Conservation (phyloP, 2,329 filamentous ascomycete species). For the Hymenoscyphus albidus region DNA sequence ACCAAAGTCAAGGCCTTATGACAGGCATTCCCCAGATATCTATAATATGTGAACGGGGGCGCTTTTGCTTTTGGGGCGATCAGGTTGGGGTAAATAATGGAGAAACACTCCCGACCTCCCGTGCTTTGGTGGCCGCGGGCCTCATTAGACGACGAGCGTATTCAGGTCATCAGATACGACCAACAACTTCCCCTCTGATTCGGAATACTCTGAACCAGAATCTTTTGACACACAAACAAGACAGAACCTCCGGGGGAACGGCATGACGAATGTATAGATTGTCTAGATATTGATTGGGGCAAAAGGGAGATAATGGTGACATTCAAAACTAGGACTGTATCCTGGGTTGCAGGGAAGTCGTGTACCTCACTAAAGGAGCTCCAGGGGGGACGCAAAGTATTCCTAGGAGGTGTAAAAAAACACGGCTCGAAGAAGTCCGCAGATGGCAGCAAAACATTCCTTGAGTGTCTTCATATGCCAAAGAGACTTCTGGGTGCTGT, state of each 20-base stretch:
- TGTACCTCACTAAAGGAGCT: neutral
- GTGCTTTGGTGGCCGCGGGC: slow-evolving; percentile 7
- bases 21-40: slow-evolving; percentile 19
- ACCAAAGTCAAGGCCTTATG: slow-evolving; percentile 9
- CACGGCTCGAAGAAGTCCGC: neutral
- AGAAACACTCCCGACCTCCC: slow-evolving; percentile 24
- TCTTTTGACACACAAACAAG: neutral
- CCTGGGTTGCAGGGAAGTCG: neutral
- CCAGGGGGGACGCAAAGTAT: neutral
- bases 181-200: slow-evolving; percentile 5
- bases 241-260: slow-evolving; percentile 8
- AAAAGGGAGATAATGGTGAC: neutral
- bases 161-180: slow-evolving; percentile 13
- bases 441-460: neutral
- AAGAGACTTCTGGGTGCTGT: neutral
- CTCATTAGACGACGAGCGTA: slow-evolving; percentile 14
- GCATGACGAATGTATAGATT: slow-evolving; percentile 14
- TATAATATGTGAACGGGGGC: slow-evolving; percentile 18
- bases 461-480: neutral
- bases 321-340: neutral
- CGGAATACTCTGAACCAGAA: neutral
- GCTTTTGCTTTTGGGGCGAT: slow-evolving; percentile 15
- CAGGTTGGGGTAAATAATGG: slow-evolving; percentile 17
- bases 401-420: neutral
- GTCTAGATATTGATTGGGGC: slow-evolving; percentile 12